A percentile compares a stretch with the other conserved stretches of the same genome.
phyloP scores from a whole-genome alignment of 441 rosid species.

The Dalechampia spathulata region DNA sequence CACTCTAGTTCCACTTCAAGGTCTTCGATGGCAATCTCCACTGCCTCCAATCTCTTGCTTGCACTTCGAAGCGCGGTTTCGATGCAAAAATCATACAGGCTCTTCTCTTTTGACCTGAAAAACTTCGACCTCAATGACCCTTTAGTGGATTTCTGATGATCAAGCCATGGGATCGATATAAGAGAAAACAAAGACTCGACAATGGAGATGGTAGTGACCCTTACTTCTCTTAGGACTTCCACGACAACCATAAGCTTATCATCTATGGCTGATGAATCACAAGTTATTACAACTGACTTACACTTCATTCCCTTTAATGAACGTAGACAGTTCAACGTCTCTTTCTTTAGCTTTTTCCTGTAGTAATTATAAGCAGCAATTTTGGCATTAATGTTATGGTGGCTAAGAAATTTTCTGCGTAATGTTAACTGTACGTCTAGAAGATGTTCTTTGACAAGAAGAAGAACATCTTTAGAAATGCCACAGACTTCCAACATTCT shows the following conservation, averaged over 20 bases:
- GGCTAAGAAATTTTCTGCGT: constrained; percentile 27
- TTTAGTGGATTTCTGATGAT: constrained; percentile 27
- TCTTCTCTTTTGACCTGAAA: constrained; percentile 15
- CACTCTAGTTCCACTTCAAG: constrained; percentile 57
- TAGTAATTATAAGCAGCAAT: constrained; percentile 39
- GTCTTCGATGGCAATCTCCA: constrained; percentile 55
- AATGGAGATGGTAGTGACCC: constrained; percentile 30
- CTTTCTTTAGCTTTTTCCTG: constrained; percentile 55
- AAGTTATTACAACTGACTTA: constrained; percentile 11
- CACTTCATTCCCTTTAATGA: constrained; percentile 36
- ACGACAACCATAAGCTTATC: constrained; percentile 30
- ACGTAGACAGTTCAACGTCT: constrained; percentile 44
- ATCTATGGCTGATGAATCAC: constrained; percentile 21
- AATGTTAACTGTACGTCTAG: constrained; percentile 39
- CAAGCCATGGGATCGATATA: constrained; percentile 56
- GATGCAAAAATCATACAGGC: constrained; percentile 32
- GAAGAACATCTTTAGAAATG: constrained; percentile 47
- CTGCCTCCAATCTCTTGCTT: constrained; percentile 54
- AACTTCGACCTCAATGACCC: constrained; percentile 25
- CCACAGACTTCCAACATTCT: constrained; percentile 58
- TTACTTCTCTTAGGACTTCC: constrained; percentile 54
- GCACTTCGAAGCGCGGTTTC: constrained; percentile 48
- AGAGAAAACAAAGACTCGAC: constrained; percentile 61
- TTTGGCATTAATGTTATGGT: constrained; percentile 32
- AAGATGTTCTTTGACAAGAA: constrained; percentile 45